phyloP scores from a whole-genome alignment of 2,329 filamentous ascomycete species.

The Cryphonectria nitschkei region DNA sequence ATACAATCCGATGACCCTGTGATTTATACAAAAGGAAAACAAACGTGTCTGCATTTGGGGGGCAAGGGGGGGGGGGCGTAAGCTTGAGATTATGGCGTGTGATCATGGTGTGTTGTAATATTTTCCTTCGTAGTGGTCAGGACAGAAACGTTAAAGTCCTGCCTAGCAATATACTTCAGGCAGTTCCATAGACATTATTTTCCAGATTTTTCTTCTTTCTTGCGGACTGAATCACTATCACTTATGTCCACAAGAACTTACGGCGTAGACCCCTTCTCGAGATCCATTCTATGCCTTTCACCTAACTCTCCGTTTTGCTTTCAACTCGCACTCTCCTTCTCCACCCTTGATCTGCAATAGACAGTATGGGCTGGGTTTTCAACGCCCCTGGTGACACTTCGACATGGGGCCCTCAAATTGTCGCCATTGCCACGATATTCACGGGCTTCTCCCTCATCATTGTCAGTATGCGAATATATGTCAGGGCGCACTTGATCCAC shows the following conservation, averaged over 20 bases:
- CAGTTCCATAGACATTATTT: not conserved
- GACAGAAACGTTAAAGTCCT: not conserved
- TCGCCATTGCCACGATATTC: slow-evolving; percentile 2
- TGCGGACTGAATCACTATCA: not conserved
- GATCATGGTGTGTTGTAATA: not conserved
- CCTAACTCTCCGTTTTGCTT: not conserved
- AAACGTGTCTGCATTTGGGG: not conserved
- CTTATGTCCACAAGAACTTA: not conserved
- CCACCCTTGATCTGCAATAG: not conserved
- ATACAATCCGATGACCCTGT: not conserved
- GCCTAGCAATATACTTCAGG: not conserved
- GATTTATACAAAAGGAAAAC: not conserved
- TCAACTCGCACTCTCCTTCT: not conserved
- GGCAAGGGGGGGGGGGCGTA: not conserved
- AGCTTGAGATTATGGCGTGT: not conserved
- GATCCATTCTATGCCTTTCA: not conserved
- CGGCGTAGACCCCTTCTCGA: not conserved
- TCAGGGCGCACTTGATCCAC: slow-evolving; percentile 6
- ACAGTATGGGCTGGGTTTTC: slow-evolving; percentile 12
- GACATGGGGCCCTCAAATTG: slow-evolving; percentile 15
- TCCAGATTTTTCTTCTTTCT: too few relatives aligned
- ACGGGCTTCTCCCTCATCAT: slow-evolving; percentile 8
- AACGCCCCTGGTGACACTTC: slow-evolving; percentile 7
- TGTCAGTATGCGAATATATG: slow-evolving; percentile 9
- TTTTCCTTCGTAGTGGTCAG: not conserved